phyloP scores from a whole-genome alignment of 148 eudicot species.

The Mesembryanthemum crystallinum region DNA sequence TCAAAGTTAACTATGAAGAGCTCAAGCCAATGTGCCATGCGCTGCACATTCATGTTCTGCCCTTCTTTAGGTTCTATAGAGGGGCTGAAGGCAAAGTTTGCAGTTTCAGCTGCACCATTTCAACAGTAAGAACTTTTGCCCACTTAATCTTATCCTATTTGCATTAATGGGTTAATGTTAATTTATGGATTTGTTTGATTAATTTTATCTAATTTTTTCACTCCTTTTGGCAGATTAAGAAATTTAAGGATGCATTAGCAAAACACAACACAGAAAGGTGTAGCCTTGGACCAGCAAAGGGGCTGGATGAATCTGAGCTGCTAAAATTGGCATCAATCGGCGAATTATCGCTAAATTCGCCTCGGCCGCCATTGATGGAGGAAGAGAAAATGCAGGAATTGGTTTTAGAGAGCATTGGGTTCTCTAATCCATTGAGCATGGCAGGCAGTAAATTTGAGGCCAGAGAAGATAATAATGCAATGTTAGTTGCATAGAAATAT shows the following conservation, averaged over 20 bases:
- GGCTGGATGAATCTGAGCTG: conserved; percentile 70
- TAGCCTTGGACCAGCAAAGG: conserved; percentile 65
- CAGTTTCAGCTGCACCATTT: conserved; percentile 84
- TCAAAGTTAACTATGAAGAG: conserved; percentile 72
- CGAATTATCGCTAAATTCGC: conserved; percentile 38
- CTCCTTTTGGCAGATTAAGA: conserved; percentile 60
- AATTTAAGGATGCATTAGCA: conserved; percentile 78
- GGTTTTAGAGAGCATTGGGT: conserved; percentile 28
- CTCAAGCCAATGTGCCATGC: conserved; percentile 72
- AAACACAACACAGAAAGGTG: conserved; percentile 52
- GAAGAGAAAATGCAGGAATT: conserved; percentile 38
- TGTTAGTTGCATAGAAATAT: conserved; percentile 34
- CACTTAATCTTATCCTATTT: background rate
- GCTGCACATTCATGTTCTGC: conserved; percentile 76
- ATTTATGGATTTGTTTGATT: background rate
- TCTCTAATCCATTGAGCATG: conserved; percentile 21
- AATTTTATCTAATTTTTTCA: background rate
- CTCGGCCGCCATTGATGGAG: conserved; percentile 12
- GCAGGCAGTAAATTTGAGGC: conserved; percentile 14
- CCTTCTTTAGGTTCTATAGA: conserved; percentile 85
- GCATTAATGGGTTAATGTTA: background rate
- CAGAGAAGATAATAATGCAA: conserved; percentile 32
- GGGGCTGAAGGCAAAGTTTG: conserved; percentile 73
- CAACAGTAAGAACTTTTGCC: conserved; percentile 27
- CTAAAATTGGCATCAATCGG: conserved; percentile 58